Evolutionary conservation across 2,329 filamentous ascomycete species (phyloP).

Genomic region (Pleurostoma richardsiae): DNA sequence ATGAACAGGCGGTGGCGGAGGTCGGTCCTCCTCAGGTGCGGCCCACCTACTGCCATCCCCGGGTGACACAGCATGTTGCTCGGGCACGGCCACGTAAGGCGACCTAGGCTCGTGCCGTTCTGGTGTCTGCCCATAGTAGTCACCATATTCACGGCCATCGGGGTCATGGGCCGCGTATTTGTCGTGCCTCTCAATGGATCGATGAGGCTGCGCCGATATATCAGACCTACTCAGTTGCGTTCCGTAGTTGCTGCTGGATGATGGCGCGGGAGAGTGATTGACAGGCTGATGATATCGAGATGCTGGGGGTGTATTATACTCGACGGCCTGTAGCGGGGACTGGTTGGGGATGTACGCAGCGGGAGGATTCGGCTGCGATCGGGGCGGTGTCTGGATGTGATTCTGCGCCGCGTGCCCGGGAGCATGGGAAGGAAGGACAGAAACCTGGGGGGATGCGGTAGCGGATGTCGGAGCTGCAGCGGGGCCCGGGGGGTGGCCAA

Average conservation of each 20-base stretch:
- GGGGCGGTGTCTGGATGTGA: slow-evolving; percentile 39
- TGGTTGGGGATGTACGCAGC: slow-evolving; percentile 40
- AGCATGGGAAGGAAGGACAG: slow-evolving; percentile 2
- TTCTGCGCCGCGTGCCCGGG: slow-evolving; percentile 29
- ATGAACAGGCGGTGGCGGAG: slow-evolving; percentile 54
- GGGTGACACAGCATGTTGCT: slow-evolving; percentile 23
- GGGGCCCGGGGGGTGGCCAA: slow-evolving; percentile 38
- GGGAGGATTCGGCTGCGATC: slow-evolving; percentile 38
- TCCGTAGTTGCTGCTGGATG: slow-evolving; percentile 9
- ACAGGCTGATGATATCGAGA: slow-evolving; percentile 28
- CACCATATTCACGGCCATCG: slow-evolving; percentile 28
- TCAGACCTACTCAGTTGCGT: slow-evolving; percentile 5
- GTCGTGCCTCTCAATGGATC: slow-evolving; percentile 29
- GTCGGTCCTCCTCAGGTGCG: slow-evolving; percentile 34
- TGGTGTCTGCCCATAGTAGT: slow-evolving; percentile 28
- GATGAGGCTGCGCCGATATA: slow-evolving; percentile 15
- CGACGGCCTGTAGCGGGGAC: slow-evolving; percentile 46
- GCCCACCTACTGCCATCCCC: slow-evolving; percentile 19
- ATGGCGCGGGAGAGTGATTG: slow-evolving; percentile 25
- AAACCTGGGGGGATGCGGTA: no score
- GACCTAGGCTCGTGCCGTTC: slow-evolving; percentile 31
- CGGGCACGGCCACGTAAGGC: slow-evolving; percentile 25
- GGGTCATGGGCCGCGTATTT: slow-evolving; percentile 26
- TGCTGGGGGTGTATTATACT: slow-evolving; percentile 39
- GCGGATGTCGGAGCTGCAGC: slow-evolving; percentile 25